These are phyloP conservation scores for Pseudogymnoascus destructans DNA, from an alignment of 2,329 filamentous ascomycete species.

Conservation along the genomic window DNA sequence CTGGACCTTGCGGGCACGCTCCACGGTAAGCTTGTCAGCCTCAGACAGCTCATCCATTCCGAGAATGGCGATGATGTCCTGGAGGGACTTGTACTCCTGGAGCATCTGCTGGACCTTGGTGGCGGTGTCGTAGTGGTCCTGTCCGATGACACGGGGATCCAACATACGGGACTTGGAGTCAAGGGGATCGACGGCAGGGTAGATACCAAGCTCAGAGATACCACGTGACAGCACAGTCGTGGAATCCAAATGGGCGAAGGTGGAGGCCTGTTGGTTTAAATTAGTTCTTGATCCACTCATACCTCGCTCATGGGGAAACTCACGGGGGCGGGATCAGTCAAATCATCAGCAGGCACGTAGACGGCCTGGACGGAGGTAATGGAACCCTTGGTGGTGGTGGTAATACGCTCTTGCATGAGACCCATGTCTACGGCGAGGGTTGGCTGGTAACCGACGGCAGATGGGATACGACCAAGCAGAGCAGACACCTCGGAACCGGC, in stretches of 20 bases:
- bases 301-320: no score
- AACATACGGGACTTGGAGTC: conserved; percentile 99
- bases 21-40: conserved; percentile 98
- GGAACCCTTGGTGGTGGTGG: conserved; percentile 97
- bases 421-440: conserved; percentile 98
- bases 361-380: conserved; percentile 99
- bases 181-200: conserved; percentile 98
- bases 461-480: conserved; percentile 97
- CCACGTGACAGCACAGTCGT: conserved; percentile 99
- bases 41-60: conserved; percentile 99
- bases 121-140: conserved; percentile 95
- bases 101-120: conserved; percentile 97
- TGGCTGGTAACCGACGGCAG: conserved; percentile 99
- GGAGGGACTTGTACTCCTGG: conserved; percentile 99
- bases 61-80: conserved; percentile 99
- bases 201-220: conserved; percentile 99
- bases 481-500: conserved; percentile 99
- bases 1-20: conserved; percentile 99
- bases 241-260: conserved; percentile 99
- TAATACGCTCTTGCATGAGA: conserved; percentile 99
- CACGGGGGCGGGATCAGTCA: conserved; percentile 91
- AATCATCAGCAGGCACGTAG: conserved; percentile 99
- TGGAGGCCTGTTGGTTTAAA: conserved; percentile 50
- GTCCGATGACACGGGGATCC: conserved; percentile 93
- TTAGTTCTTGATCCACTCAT: no score